Base-by-base conservation (phyloP, 495 filamentous ascomycete species). In the Aspergillus egyptiacus region DNA sequence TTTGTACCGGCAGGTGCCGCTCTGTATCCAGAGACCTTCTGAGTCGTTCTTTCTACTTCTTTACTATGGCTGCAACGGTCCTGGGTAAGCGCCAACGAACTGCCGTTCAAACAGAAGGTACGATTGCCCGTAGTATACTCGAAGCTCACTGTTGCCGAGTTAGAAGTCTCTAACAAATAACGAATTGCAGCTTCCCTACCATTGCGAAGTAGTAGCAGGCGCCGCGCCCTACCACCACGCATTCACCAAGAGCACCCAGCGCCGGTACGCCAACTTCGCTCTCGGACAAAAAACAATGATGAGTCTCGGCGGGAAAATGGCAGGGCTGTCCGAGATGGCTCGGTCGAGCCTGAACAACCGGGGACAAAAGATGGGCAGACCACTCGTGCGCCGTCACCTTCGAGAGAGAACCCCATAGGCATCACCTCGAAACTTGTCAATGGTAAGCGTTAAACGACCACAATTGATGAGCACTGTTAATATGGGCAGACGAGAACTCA, bases 81-180 rank as follows among this genome's bases (percentile, higher is more conserved):
- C 70, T 89, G 43, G 84, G 85, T 62, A 90, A 94, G 79, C 81
- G 88, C 77, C 77, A 64, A 72, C 82, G 72, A 66, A 68, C 62
- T 68, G 70, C 54, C 55, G 64, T 60, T 57, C 73, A 57, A 35
- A 32, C 56, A 42, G 67, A 72, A 65, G 81, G 87, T 88, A 84
- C 60, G 23, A 35, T 20, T 15, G 24, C 41, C 34, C 14, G 22
- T n/a, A n/a, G n/a, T n/a, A n/a, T n/a, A n/a, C 17, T 8, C 34
- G 25, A 5, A 24, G 19, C 24, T 14, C 24, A 15, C 24, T 9
- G 0, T 7, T 30, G 11, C 17, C 11, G 11, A 35, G 32, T 27
- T 6, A 13, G 36, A 22, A 33, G 28, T 57, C 39, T 40, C 44
- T 60, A 41, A 64, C 54, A 43, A 48, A 56, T 50, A 18, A 44